phyloP scores from a whole-genome alignment of 139 green algal species.

The Coelastrella sp. region DNA sequence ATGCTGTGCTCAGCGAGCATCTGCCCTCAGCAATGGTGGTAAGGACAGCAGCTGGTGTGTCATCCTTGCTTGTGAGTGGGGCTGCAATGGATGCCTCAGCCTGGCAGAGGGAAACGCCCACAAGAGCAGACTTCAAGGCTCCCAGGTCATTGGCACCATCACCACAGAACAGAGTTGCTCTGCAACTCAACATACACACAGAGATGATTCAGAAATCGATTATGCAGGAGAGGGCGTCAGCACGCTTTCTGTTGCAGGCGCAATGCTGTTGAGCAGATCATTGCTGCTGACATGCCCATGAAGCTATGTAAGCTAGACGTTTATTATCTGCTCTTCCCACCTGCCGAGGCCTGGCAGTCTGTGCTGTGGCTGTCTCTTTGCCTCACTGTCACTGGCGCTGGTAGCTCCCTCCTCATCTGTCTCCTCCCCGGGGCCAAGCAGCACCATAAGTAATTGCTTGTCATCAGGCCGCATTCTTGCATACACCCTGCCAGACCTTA shows the following conservation, averaged over 20 bases:
- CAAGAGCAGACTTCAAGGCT: conserved; percentile 38
- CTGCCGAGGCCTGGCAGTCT: not conserved
- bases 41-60: conserved; percentile 55
- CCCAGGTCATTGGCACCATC: conserved; percentile 53
- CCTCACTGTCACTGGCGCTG: not conserved
- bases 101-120: conserved; percentile 42
- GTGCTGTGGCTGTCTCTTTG: not conserved
- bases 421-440: conserved; percentile 20
- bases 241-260: too few species aligned
- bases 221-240: too few species aligned
- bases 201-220: too few species aligned
- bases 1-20: conserved; percentile 51
- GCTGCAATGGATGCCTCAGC: conserved; percentile 34
- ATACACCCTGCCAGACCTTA: not conserved
- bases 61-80: conserved; percentile 22
- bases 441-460: not conserved
- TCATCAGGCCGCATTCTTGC: conserved; percentile 2
- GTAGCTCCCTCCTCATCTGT: not conserved
- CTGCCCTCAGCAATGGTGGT: conserved; percentile 57
- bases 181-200: not conserved
- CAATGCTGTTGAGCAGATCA: too few species aligned
- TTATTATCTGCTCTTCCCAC: not conserved
- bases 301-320: too few species aligned
- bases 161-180: conserved; percentile 48
- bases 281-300: too few species aligned